Percentiles rank a stretch among this genome's conserved stretches.
These are phyloP conservation scores for Cupressus sempervirens DNA, from an alignment of 75 land plant species.

Conservation along the genomic window DNA sequence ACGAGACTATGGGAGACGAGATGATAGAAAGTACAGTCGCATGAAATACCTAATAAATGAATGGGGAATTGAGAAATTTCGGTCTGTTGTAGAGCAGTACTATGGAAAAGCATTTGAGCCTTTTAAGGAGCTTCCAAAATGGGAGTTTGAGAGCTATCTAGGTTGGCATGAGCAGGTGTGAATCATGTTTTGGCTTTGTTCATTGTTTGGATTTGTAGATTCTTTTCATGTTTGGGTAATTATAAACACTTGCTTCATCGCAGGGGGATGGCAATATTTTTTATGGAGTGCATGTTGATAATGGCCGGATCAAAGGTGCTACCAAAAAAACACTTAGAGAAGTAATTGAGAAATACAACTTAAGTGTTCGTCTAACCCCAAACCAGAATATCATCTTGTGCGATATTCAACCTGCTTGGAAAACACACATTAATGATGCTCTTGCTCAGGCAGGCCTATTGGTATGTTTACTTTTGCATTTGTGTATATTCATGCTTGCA, in stretches of 20 bases:
- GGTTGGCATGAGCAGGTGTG: constrained; percentile 98
- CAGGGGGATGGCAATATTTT: constrained; percentile 87
- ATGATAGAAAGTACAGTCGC: constrained; percentile 84
- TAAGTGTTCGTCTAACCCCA: constrained; percentile 84
- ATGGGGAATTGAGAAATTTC: constrained; percentile 97
- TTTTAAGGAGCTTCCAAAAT: constrained; percentile 76
- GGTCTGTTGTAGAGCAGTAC: constrained; percentile 88
- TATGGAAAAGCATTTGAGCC: constrained; percentile 92
- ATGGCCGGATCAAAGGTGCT: constrained; percentile 79
- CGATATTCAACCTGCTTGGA: constrained; percentile 73
- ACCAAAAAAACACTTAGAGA: constrained; percentile 80
- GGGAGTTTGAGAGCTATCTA: constrained; percentile 87
- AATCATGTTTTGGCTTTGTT: neutral
- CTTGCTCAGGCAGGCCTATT: constrained; percentile 86
- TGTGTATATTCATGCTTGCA: neutral
- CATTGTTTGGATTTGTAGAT: constrained; percentile 1
- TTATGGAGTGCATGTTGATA: constrained; percentile 93
- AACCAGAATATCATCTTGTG: constrained; percentile 95
- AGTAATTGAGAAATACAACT: constrained; percentile 78
- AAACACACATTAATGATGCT: constrained; percentile 50
- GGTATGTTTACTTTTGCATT: constrained; percentile 37
- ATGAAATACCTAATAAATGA: constrained; percentile 91
- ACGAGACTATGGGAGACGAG: constrained; percentile 94
- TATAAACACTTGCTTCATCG: neutral
- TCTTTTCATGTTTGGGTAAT: neutral